These are phyloP conservation scores for Exidia glandulosa DNA, from an alignment of 768 basidiomycete genomes.

Conservation along the genomic window DNA sequence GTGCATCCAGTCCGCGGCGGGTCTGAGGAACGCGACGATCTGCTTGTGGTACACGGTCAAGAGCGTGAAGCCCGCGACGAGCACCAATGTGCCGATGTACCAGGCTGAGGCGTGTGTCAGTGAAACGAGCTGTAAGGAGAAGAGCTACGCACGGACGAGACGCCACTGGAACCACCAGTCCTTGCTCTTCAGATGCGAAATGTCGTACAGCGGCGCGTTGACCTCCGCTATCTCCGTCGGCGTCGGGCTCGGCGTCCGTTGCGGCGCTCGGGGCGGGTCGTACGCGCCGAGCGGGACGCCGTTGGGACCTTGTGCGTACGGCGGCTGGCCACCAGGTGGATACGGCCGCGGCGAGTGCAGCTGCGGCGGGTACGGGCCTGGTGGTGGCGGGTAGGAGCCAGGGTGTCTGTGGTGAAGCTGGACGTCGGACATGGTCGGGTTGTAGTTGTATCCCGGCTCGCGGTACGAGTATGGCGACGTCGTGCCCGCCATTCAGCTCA, in stretches of 20 bases:
- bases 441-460: neutral
- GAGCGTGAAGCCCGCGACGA: constrained; percentile 39
- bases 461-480: neutral
- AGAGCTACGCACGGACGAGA: neutral
- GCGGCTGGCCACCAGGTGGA: too few relatives aligned
- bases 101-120: constrained; percentile 8
- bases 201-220: neutral
- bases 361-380: neutral
- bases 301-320: too few relatives aligned
- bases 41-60: constrained; percentile 54
- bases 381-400: neutral
- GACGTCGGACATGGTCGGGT: neutral
- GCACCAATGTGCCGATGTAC: constrained; percentile 30
- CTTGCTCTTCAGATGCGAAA: neutral
- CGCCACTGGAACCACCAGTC: neutral
- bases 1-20: constrained; percentile 54
- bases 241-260: neutral
- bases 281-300: neutral
- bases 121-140: neutral
- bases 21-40: constrained; percentile 62
- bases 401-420: neutral
- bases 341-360: neutral
- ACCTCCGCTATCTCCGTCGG: neutral
- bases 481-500: too few relatives aligned
- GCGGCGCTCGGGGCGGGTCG: neutral